Conservation (phyloP, 345 rosid species). For the Salix caprea region DNA sequence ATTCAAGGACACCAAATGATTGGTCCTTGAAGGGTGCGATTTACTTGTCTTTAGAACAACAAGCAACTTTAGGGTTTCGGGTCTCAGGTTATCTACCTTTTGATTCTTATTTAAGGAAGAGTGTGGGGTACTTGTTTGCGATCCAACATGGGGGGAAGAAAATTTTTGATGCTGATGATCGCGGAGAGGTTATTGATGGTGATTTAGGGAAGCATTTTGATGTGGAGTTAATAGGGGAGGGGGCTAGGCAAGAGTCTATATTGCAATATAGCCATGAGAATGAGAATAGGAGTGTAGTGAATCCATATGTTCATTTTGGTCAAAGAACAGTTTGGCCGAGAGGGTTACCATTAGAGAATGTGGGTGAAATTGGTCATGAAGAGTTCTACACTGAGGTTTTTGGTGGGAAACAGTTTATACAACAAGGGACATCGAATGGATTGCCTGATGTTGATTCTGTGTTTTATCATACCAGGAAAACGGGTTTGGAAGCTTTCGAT, state of each 20-base stretch:
- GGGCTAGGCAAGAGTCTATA: conserved; percentile 71
- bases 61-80: conserved; percentile 71
- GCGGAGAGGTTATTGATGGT: conserved; percentile 78
- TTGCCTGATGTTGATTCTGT: conserved; percentile 98
- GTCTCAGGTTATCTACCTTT: conserved; percentile 79
- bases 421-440: conserved; percentile 94
- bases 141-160: conserved; percentile 94
- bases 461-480: conserved; percentile 85
- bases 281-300: conserved; percentile 67
- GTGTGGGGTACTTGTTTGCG: conserved; percentile 87
- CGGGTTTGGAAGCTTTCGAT: conserved; percentile 79
- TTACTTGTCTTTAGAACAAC: conserved; percentile 77
- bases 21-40: conserved; percentile 90
- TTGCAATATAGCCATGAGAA: conserved; percentile 90
- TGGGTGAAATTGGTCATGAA: conserved; percentile 83
- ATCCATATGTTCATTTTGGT: conserved; percentile 93
- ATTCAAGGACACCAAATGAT: conserved; percentile 73
- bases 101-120: conserved; percentile 81
- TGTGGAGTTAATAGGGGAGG: conserved; percentile 78
- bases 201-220: conserved; percentile 89
- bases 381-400: conserved; percentile 89
- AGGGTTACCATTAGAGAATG: conserved; percentile 93
- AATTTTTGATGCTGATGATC: conserved; percentile 91
- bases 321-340: conserved; percentile 99
- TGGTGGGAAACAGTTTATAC: conserved; percentile 93